Evolutionary conservation across 306 rosid genomes (phyloP), one percentile per base, ranked within the genome.

Genomic region (Casuarina glauca): DNA sequence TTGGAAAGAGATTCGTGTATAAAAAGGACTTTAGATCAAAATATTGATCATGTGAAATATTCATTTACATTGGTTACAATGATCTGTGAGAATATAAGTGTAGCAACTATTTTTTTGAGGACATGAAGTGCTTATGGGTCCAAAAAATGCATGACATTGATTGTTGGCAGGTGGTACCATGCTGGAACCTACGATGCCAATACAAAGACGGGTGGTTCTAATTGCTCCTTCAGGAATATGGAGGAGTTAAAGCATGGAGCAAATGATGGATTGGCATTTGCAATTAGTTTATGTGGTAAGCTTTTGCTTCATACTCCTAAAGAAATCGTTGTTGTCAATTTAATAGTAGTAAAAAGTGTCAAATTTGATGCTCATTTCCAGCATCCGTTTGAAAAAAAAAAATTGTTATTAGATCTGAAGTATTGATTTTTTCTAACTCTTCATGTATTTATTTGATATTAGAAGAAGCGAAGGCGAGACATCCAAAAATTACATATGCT

Each of bases 131-230:
- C 48, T 44, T 9, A 44, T 44, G 5, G 48, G 48, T 6, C 1
- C 48, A 4, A 9, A 44, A 44, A 9, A 6, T 9, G 48, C 48
- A 6, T 44, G 8, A 44, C 5, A 6, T 44, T 4, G 48, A 9
- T 55, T 7, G 70, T 45, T 72, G 67, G 58, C 74, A 94, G 98
- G 78, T 90, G 98, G 98, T 97, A 90, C 74, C 93, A 84, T 51
- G 98, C 98, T 54, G 97, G 92, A 76, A 92, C 97, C 51, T 94
- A 84, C 36, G 95, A 92, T 15, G 91, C 76, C 39, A 72, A 78
- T 36, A 79, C 90, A 20, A 84, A 75, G 80, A 90, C 92, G 0
- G 97, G 97, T 75, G 98, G 97, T 55, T 91, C 98, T 13, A 73
- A 92, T 74, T 97, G 98, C 74, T 94, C 97, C 19, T 92, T 94